phyloP scores from a whole-genome alignment of 2,329 filamentous ascomycete genomes.

The Tolypocladium ovalisporum region DNA sequence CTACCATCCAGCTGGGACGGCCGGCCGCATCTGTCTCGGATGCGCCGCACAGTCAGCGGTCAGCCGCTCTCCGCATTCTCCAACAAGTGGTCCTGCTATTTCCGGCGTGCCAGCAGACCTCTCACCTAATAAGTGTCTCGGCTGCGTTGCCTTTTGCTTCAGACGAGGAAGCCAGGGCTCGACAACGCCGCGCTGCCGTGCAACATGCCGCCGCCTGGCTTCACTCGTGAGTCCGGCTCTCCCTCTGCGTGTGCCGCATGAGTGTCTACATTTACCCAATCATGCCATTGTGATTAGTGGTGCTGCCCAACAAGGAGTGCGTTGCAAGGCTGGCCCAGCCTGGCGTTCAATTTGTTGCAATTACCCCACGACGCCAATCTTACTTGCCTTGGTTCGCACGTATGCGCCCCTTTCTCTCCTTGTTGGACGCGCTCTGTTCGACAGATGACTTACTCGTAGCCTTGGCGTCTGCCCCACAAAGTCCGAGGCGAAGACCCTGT shows the following conservation, averaged over 20 bases:
- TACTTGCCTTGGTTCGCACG: background rate
- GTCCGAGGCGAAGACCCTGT: too few species aligned
- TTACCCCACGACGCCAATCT: background rate
- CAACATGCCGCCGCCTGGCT: background rate
- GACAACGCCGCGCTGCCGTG: background rate
- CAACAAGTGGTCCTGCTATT: background rate
- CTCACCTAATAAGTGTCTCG: background rate
- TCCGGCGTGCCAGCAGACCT: background rate
- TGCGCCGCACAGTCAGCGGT: background rate
- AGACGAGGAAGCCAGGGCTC: background rate
- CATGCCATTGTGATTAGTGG: background rate
- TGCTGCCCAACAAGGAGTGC: background rate
- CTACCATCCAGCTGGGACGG: background rate
- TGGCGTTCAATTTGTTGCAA: background rate
- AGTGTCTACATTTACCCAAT: background rate
- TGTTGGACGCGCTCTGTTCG: background rate
- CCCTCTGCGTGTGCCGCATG: background rate
- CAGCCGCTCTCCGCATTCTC: background rate
- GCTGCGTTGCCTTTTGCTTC: background rate
- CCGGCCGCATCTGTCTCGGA: background rate
- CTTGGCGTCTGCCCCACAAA: background rate
- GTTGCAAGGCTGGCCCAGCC: background rate
- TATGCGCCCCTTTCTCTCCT: background rate
- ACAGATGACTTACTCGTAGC: too few species aligned
- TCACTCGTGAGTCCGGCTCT: background rate